Evolutionary conservation across 352 stramenopile species (phyloP).

Genomic region (Globisporangium okanoganense): DNA sequence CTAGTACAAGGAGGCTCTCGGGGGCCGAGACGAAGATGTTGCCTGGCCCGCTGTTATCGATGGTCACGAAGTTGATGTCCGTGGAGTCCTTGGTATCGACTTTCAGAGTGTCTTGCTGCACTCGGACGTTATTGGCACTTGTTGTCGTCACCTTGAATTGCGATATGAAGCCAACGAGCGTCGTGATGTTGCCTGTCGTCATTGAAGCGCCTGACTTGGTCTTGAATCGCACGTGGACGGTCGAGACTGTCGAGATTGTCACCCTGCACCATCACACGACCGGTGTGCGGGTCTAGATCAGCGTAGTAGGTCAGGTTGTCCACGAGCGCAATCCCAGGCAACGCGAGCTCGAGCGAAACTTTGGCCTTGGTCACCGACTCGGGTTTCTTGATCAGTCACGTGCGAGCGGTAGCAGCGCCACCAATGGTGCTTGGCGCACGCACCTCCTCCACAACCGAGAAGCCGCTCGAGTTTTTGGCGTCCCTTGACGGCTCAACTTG

Average conservation of each 20-base stretch:
- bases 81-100: neutral
- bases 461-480: neutral
- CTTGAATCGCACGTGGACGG: neutral
- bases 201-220: neutral
- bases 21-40: neutral
- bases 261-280: neutral
- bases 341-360: too few species aligned
- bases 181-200: neutral
- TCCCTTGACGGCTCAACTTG: neutral
- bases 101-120: neutral
- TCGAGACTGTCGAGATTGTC: neutral
- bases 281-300: neutral
- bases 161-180: too few species aligned
- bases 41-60: neutral
- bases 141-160: neutral
- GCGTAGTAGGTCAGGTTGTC: neutral
- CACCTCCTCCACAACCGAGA: neutral
- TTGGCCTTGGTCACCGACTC: neutral
- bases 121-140: neutral
- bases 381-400: neutral
- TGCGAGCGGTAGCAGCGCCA: too few species aligned
- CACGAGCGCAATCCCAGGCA: neutral
- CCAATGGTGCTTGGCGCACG: too few species aligned
- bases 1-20: neutral
- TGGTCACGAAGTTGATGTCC: neutral